A percentile compares a stretch with the other conserved stretches of the same genome.
These are phyloP conservation scores for Arthroderma uncinatum DNA, from an alignment of 2,329 filamentous ascomycete genomes.

Conservation along the genomic window DNA sequence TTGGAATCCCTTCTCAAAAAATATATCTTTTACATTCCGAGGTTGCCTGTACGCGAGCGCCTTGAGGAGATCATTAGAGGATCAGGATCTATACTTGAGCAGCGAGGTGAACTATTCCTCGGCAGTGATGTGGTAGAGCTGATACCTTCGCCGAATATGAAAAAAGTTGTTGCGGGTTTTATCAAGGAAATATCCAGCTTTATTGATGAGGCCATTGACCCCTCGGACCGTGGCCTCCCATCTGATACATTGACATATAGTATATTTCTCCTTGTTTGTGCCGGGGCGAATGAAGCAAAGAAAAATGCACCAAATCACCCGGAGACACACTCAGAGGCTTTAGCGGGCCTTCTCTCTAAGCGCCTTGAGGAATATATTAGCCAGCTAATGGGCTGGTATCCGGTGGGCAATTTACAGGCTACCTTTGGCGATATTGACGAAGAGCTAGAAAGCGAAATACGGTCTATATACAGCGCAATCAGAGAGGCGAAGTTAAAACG, in stretches of 20 bases:
- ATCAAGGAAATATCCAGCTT: slow-evolving; percentile 18
- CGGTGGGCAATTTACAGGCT: neutral
- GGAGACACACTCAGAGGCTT: neutral
- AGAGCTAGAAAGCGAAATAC: neutral
- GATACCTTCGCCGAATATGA: slow-evolving; percentile 23
- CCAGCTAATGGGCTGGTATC: neutral
- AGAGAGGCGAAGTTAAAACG: slow-evolving; percentile 14
- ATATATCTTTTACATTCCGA: slow-evolving; percentile 24
- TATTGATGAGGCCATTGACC: slow-evolving; percentile 16
- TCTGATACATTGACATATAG: slow-evolving; percentile 23
- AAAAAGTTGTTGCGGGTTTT: slow-evolving; percentile 18
- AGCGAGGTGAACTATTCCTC: slow-evolving; percentile 29
- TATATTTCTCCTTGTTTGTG: slow-evolving; percentile 27
- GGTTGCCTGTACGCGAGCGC: slow-evolving; percentile 13
- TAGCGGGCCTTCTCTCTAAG: neutral
- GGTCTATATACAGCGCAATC: slow-evolving; percentile 13
- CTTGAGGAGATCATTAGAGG: slow-evolving; percentile 24
- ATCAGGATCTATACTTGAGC: slow-evolving; percentile 24
- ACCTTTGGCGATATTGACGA: neutral
- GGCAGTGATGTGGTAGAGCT: slow-evolving; percentile 22
- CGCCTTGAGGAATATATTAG: neutral
- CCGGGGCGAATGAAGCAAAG: slow-evolving; percentile 12
- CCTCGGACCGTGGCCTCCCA: slow-evolving; percentile 5
- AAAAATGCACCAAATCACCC: neutral
- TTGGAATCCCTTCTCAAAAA: slow-evolving; percentile 22